phyloP scores from a whole-genome alignment of 176 grass and related monocot genomes.

The Oryza officinalis region DNA sequence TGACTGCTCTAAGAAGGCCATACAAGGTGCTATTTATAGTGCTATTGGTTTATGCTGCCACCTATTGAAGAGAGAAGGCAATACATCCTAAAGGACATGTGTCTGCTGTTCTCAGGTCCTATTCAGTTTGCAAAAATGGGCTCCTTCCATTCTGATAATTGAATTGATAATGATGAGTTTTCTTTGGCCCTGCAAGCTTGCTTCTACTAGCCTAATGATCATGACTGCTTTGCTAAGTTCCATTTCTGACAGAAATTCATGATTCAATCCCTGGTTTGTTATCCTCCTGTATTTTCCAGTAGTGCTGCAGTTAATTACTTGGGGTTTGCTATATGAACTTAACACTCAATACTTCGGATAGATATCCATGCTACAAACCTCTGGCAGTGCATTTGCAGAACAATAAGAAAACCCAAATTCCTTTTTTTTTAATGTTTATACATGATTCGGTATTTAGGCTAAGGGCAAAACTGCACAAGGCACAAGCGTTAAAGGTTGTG shows the following conservation, averaged over 20 bases:
- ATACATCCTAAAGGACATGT: not conserved
- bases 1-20: slow-evolving; percentile 17
- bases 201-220: not conserved
- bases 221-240: not conserved
- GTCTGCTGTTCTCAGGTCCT: slow-evolving; percentile 7
- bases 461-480: not conserved
- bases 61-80: not conserved
- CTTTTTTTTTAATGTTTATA: not conserved
- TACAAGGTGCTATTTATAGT: slow-evolving; percentile 11
- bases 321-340: not conserved
- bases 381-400: slow-evolving; percentile 1
- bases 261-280: not conserved
- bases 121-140: not conserved
- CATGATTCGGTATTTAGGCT: not conserved
- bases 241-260: not conserved
- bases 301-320: not conserved
- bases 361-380: not conserved
- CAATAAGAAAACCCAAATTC: not conserved
- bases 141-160: not conserved
- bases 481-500: not conserved
- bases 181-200: not conserved
- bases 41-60: not conserved
- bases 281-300: not conserved
- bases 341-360: not conserved
- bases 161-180: slow-evolving; percentile 5